Percentiles rank a stretch among this genome's conserved stretches.
These are phyloP conservation scores for Jatropha multifida DNA, from an alignment of 441 rosid species.

Conservation along the genomic window DNA sequence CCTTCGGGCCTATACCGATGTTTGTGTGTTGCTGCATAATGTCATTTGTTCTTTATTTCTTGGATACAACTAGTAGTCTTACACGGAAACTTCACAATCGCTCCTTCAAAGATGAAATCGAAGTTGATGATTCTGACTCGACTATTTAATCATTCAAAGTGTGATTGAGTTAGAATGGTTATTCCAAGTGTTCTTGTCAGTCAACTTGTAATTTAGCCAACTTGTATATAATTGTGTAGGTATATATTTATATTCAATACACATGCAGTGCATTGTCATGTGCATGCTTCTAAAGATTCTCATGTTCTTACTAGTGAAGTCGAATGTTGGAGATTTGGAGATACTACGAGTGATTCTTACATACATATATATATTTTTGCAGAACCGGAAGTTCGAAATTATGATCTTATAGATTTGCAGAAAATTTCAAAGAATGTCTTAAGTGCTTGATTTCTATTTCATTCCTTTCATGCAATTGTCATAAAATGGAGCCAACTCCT, in stretches of 20 bases:
- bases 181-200: neutral
- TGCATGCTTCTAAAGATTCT: no score
- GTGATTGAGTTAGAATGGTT: slow-evolving; percentile 8
- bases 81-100: slow-evolving; percentile 59
- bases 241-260: neutral
- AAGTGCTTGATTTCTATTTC: no score
- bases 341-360: neutral
- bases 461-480: no score
- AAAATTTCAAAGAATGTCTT: no score
- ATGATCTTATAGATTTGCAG: neutral
- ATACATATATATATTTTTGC: neutral
- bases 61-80: slow-evolving; percentile 74
- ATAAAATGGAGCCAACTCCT: no score
- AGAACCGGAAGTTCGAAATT: no score
- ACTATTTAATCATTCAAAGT: slow-evolving; percentile 35
- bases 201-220: neutral
- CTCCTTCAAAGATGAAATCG: slow-evolving; percentile 40
- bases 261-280: no score
- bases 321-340: neutral
- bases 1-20: slow-evolving; percentile 91
- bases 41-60: slow-evolving; percentile 64
- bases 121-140: slow-evolving; percentile 47
- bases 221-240: neutral
- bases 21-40: slow-evolving; percentile 63
- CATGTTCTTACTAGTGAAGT: neutral